Conservation (phyloP, 1,284 basidiomycete genomes). For the Chondrostereum purpureum region DNA sequence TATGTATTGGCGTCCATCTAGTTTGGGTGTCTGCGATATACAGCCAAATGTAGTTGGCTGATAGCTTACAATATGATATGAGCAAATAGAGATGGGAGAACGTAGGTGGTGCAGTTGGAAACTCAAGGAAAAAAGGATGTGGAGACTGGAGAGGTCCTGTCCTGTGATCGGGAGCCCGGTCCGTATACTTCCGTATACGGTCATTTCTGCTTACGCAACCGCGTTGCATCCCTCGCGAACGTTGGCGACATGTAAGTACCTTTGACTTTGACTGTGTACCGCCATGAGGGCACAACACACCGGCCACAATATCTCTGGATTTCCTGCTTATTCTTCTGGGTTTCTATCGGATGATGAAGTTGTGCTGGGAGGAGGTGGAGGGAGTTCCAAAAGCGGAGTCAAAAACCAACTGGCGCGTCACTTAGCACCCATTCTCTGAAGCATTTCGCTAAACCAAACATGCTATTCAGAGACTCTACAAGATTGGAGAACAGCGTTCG, state of each 20-base stretch:
- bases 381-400: conserved; percentile 73
- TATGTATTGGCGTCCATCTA: conserved; percentile 1
- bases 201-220: not conserved
- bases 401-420: conserved; percentile 85
- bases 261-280: not conserved
- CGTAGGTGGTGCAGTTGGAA: too few relatives aligned
- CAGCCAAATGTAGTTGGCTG: too few relatives aligned
- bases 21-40: too few relatives aligned
- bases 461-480: conserved; percentile 59
- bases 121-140: too few relatives aligned
- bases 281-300: conserved; percentile 75
- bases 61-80: too few relatives aligned
- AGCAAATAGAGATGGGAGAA: too few relatives aligned
- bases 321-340: conserved; percentile 85
- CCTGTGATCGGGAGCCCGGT: too few relatives aligned
- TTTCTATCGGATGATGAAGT: conserved; percentile 72
- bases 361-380: conserved; percentile 88
- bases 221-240: too few relatives aligned
- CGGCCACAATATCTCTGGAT: conserved; percentile 66
- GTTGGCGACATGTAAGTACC: too few relatives aligned
- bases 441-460: conserved; percentile 8
- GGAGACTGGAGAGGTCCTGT: too few relatives aligned
- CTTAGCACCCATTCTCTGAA: conserved; percentile 2
- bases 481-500: conserved; percentile 50
- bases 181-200: not conserved